Base-by-base conservation (phyloP, 129 eudicot species). In the Chrysanthemum makinoi region DNA sequence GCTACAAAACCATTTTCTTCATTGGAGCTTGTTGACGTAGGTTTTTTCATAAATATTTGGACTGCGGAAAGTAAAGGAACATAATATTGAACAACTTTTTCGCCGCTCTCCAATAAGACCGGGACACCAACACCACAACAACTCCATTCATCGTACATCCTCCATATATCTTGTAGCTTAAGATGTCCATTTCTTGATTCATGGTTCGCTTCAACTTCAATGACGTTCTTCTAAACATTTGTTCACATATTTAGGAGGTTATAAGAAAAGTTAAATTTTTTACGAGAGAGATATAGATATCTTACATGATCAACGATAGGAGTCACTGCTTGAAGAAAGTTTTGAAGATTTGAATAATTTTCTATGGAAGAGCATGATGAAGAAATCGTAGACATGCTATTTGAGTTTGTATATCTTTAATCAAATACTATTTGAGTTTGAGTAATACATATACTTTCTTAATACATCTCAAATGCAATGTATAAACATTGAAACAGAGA, bases 11-110 rank as follows among this genome's bases (percentile, higher is more conserved):
- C 6, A 59, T 12, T 19, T 20, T 9, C 39, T 2, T 61, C 44
- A 14, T 14, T 3, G 2, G 17, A 61, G 12, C 47, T 28, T 4
- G 14, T 16, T 73, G 65, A 12, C 10, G 44, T n/a, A 1, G 78
- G n/a, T 62, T 60, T 71, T 70, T 53, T 72, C 3, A 59, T 72
- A 52, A 55, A 87, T 0, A 87, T 73, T 14, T 87, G 89, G 15
- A 84, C 61, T 0, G 79, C 89, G 0, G 93, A 84, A 35, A 87
- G 68, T 51, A 72, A 78, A 3, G 93, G 93, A 19, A 62, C 62
- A 28, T 76, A 87, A 62, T 81, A 87, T 13, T 84, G 93, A 43
- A 61, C 48, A 10, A 79, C 68, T 0, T 5, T 47, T 28, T 75
- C 66, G 10, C 77, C 68, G 33, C 28, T 22, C 6, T 72, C 69